Percentiles rank a stretch among this genome's conserved stretches.
These are phyloP conservation scores for Bromus sterilis DNA, from an alignment of 176 grass and related monocot genomes.

Conservation along the genomic window DNA sequence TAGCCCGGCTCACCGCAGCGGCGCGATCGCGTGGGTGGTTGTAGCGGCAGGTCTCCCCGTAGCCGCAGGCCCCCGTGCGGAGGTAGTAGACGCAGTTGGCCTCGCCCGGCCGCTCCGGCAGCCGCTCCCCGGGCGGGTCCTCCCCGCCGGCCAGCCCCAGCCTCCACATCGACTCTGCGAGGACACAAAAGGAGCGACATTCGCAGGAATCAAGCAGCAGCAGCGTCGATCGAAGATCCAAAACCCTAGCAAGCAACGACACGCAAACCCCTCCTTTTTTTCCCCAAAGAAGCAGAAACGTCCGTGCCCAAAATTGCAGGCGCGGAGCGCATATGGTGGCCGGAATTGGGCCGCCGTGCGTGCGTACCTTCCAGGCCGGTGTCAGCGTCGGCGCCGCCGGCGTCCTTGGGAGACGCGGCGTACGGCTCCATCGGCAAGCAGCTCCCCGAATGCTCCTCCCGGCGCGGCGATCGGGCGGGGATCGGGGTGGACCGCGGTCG, in stretches of 20 bases:
- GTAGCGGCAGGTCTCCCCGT: conserved; percentile 88
- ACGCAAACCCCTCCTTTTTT: not conserved
- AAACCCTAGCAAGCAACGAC: conserved; percentile 30
- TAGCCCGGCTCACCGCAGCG: conserved; percentile 30
- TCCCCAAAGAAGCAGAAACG: not conserved
- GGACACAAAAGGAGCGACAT: not conserved
- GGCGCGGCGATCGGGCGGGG: conserved; percentile 13
- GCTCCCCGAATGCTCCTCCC: conserved; percentile 8
- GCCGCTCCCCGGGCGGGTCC: not conserved
- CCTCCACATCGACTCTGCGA: conserved; percentile 73
- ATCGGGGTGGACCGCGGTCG: not conserved
- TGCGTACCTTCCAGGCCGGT: conserved; percentile 74
- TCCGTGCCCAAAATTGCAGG: not conserved
- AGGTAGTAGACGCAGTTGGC: conserved; percentile 78
- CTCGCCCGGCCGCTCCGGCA: conserved; percentile 81
- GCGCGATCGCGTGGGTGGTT: conserved; percentile 79
- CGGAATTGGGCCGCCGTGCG: not conserved
- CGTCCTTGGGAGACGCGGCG: not conserved
- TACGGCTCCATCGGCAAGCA: conserved; percentile 34
- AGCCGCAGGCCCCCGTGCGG: conserved; percentile 78
- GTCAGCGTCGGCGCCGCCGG: not conserved
- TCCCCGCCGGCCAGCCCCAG: conserved; percentile 53
- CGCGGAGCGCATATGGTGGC: not conserved
- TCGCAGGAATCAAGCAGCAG: not conserved
- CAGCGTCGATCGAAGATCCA: conserved; percentile 24